A percentile compares a stretch with the other conserved stretches of the same genome.
phyloP scores from a whole-genome alignment of 345 rosid genomes.

The Toxicodendron radicans region DNA sequence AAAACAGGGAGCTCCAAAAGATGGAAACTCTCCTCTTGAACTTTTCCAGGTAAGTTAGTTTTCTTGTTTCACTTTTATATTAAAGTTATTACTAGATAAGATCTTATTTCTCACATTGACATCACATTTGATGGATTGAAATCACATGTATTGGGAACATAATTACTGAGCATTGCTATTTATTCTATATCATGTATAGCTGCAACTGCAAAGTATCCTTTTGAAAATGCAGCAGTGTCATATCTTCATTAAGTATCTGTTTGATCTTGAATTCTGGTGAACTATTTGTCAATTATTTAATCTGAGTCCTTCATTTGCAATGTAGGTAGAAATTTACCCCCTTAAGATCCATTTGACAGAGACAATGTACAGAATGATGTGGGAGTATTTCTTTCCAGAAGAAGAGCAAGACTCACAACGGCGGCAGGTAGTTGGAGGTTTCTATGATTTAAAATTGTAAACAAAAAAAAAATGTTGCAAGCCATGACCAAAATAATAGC shows the following conservation, averaged over 20 bases:
- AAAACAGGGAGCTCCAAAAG: conserved; percentile 90
- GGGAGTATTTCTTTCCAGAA: conserved; percentile 94
- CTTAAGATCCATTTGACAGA: conserved; percentile 96
- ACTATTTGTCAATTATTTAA: conserved; percentile 2
- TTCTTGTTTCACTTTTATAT: conserved; percentile 10
- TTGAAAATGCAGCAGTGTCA: conserved; percentile 7
- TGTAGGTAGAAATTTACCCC: conserved; percentile 95
- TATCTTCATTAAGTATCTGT: neutral
- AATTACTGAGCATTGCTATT: neutral
- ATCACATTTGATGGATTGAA: conserved; percentile 7
- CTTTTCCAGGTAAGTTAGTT: conserved; percentile 69
- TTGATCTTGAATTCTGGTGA: conserved; percentile 5
- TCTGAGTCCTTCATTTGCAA: conserved; percentile 18
- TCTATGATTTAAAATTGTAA: conserved; percentile 26
- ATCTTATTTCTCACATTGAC: neutral
- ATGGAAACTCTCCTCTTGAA: conserved; percentile 85
- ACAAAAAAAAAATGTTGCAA: conserved; percentile 1
- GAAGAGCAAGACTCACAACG: conserved; percentile 98
- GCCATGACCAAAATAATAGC: conserved; percentile 2
- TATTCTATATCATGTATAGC: neutral
- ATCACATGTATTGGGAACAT: neutral
- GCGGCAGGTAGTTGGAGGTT: conserved; percentile 63
- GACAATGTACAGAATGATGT: conserved; percentile 97
- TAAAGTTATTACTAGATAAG: neutral
- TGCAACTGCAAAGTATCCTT: neutral